phyloP scores from a whole-genome alignment of 2,329 filamentous ascomycete species.

The Trichophyton benhamiae region DNA sequence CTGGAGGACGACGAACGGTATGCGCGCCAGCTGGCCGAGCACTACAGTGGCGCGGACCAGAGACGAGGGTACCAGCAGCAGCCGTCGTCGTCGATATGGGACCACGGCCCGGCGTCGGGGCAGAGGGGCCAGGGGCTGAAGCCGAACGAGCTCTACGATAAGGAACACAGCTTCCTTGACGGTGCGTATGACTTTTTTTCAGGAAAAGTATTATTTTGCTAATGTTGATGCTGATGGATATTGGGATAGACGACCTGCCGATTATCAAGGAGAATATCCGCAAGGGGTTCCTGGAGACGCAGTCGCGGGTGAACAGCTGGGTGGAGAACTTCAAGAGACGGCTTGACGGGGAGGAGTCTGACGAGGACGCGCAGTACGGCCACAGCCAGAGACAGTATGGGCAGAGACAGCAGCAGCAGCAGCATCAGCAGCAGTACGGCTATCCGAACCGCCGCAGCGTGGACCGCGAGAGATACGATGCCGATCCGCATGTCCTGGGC shows the following conservation, averaged over 20 bases:
- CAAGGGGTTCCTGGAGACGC: constrained; percentile 90
- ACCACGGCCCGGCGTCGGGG: constrained; percentile 23
- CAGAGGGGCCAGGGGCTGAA: constrained; percentile 42
- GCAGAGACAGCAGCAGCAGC: neutral
- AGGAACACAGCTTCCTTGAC: constrained; percentile 84
- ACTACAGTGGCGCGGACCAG: constrained; percentile 50
- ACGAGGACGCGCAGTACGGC: constrained; percentile 43
- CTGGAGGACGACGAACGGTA: constrained; percentile 84
- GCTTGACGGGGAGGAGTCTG: constrained; percentile 76
- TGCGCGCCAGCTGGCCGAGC: constrained; percentile 82
- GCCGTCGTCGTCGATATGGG: constrained; percentile 10
- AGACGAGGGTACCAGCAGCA: constrained; percentile 13
- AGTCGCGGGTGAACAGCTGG: constrained; percentile 86
- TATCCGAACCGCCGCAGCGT: constrained; percentile 56
- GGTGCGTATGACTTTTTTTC: constrained; percentile 32
- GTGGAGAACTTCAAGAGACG: constrained; percentile 85
- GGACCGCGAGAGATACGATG: constrained; percentile 86
- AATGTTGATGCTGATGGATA: too few species aligned
- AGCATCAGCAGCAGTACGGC: constrained; percentile 16
- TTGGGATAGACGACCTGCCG: constrained; percentile 65
- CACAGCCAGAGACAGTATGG: constrained; percentile 22
- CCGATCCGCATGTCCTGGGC: constrained; percentile 76
- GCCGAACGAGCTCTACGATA: constrained; percentile 48
- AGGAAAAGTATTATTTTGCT: neutral
- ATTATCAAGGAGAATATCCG: constrained; percentile 84